Conservation (phyloP, 306 rosid genomes). For the Cucumis hystrix region DNA sequence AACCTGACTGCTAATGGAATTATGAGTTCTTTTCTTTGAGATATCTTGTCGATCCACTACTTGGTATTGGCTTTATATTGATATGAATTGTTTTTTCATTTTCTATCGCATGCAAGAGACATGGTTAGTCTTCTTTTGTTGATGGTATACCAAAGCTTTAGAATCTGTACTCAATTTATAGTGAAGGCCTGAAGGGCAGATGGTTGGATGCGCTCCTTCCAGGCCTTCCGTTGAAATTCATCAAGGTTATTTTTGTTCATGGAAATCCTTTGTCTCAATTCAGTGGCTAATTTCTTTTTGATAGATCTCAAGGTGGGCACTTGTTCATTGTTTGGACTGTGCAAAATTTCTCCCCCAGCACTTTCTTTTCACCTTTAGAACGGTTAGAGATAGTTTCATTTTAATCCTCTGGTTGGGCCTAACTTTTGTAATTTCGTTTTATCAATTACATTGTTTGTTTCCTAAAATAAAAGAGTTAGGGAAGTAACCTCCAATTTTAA, state of each 20-base stretch:
- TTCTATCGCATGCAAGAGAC: no score
- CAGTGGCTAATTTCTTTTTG: not conserved
- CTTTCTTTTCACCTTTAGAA: not conserved
- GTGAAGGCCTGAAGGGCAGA: not conserved
- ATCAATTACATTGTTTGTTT: no score
- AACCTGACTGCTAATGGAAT: not conserved
- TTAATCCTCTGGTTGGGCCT: no score
- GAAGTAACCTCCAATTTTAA: not conserved
- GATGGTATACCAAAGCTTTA: no score
- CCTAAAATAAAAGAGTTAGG: not conserved
- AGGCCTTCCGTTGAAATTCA: not conserved
- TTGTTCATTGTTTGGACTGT: not conserved
- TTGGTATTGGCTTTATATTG: not conserved
- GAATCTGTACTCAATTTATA: not conserved
- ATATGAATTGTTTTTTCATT: not conserved
- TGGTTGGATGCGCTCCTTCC: not conserved
- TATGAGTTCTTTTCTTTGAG: not conserved
- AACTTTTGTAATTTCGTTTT: no score
- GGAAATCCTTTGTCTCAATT: not conserved
- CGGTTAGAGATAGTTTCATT: not conserved
- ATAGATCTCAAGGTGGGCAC: not conserved
- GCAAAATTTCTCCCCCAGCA: not conserved
- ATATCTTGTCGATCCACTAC: not conserved
- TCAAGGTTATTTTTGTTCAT: not conserved
- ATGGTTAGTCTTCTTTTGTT: no score